Evolutionary conservation across 2,329 filamentous ascomycete species (phyloP).

Genomic region (Pezicula rhizophila): DNA sequence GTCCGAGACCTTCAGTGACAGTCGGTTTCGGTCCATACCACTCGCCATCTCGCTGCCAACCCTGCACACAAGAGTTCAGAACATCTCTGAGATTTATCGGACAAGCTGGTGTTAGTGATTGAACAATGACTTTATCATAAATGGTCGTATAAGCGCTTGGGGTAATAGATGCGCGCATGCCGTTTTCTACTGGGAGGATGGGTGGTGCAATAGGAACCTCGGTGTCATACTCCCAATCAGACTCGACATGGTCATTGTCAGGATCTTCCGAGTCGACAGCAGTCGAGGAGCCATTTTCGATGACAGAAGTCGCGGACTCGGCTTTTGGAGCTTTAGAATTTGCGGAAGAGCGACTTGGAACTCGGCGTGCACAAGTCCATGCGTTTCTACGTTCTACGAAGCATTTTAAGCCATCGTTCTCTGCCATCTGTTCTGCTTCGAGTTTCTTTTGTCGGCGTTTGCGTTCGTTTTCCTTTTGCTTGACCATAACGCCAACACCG

Average conservation of each 20-base stretch:
- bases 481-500: slow-evolving; percentile 26
- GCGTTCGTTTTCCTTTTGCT: slow-evolving; percentile 14
- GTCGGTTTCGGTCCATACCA: slow-evolving; percentile 67
- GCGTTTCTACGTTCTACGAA: slow-evolving; percentile 72
- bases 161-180: slow-evolving; percentile 71
- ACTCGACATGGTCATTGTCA: slow-evolving; percentile 10
- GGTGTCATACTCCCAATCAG: slow-evolving; percentile 17
- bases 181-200: slow-evolving; percentile 66
- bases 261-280: slow-evolving; percentile 15
- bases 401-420: slow-evolving; percentile 78
- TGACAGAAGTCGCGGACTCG: slow-evolving; percentile 37
- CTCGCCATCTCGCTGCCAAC: slow-evolving; percentile 89
- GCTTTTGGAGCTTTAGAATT: slow-evolving; percentile 28
- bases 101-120: slow-evolving; percentile 74
- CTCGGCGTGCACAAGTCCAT: slow-evolving; percentile 74
- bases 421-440: slow-evolving; percentile 59
- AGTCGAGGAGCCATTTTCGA: slow-evolving; percentile 23
- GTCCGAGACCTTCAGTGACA: slow-evolving; percentile 30
- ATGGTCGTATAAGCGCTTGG: slow-evolving; percentile 72
- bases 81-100: slow-evolving; percentile 84
- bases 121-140: slow-evolving; percentile 82
- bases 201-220: slow-evolving; percentile 65
- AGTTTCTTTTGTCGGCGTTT: slow-evolving; percentile 41
- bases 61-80: slow-evolving; percentile 72
- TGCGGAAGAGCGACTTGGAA: slow-evolving; percentile 15